Conservation (phyloP, 202 grass and related monocot genomes). For the Cymbopogon flexuosus region DNA sequence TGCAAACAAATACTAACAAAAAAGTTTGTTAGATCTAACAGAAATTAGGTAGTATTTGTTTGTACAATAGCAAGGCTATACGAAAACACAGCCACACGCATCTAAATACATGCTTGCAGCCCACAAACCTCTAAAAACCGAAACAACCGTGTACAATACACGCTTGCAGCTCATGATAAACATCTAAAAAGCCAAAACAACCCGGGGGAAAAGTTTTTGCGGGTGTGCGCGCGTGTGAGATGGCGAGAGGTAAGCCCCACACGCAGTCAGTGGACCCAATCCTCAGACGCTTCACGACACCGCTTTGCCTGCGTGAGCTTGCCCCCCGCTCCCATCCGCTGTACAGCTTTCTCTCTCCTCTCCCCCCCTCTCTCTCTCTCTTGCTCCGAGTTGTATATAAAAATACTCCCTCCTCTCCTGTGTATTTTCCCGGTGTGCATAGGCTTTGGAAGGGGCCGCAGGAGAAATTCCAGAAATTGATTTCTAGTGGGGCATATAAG, state of each 20-base stretch:
- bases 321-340: slow-evolving; percentile 23
- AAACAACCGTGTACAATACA: not conserved
- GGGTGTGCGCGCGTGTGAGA: slow-evolving; percentile 23
- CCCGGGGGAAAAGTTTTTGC: slow-evolving; percentile 1
- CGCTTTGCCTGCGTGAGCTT: slow-evolving; percentile 48
- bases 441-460: slow-evolving; percentile 31
- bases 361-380: not conserved
- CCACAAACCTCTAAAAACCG: slow-evolving; percentile 23
- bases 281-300: slow-evolving; percentile 55
- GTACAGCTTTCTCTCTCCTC: slow-evolving; percentile 11
- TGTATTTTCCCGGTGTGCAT: slow-evolving; percentile 45
- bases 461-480: slow-evolving; percentile 25
- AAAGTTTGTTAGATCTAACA: slow-evolving; percentile 4
- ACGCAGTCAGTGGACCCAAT: slow-evolving; percentile 66
- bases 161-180: not conserved
- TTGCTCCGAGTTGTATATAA: slow-evolving; percentile 52
- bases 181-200: slow-evolving; percentile 32
- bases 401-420: slow-evolving; percentile 39
- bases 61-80: not conserved
- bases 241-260: slow-evolving; percentile 40
- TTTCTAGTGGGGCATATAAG: slow-evolving; percentile 36
- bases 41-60: not conserved
- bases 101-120: not conserved
- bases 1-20: slow-evolving; percentile 15
- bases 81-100: not conserved